A percentile compares a stretch with the other conserved stretches of the same genome.
Evolutionary conservation across 2,329 filamentous ascomycete species (phyloP).

Genomic region (Clonostachys solani): DNA sequence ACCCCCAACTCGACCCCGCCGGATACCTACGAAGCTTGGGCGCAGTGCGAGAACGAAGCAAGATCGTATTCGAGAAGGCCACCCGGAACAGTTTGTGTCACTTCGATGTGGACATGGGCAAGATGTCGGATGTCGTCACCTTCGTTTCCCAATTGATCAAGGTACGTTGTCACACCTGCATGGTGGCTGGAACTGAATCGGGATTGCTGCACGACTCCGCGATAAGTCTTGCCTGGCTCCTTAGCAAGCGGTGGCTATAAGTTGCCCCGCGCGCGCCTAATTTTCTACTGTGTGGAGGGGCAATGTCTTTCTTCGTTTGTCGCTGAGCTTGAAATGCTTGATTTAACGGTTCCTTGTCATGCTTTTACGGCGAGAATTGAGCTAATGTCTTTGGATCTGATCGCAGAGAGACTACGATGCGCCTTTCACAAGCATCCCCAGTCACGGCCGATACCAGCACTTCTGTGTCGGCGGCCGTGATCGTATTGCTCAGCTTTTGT

Average conservation of each 20-base stretch:
- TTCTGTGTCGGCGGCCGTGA: conserved; percentile 78
- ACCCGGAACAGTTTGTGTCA: conserved; percentile 74
- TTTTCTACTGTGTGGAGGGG: too few relatives aligned
- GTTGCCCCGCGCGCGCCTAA: too few relatives aligned
- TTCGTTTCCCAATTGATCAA: conserved; percentile 95
- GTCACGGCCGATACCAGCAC: conserved; percentile 83
- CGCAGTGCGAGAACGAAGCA: conserved; percentile 77
- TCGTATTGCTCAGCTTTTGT: conserved; percentile 66
- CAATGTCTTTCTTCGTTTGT: too few relatives aligned
- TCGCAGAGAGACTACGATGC: conserved; percentile 50
- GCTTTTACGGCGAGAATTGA: not conserved
- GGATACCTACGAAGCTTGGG: conserved; percentile 88
- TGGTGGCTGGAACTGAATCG: too few relatives aligned
- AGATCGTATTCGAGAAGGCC: conserved; percentile 71
- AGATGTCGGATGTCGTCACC: conserved; percentile 76
- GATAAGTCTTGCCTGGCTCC: too few relatives aligned
- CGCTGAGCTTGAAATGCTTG: too few relatives aligned
- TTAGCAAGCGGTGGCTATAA: too few relatives aligned
- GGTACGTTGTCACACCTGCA: conserved; percentile 40
- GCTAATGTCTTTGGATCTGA: conserved; percentile 1
- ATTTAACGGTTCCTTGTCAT: too few relatives aligned
- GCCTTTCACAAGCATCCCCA: conserved; percentile 63
- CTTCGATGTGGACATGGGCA: conserved; percentile 83
- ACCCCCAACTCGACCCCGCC: conserved; percentile 82
- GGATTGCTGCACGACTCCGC: too few relatives aligned